These are phyloP conservation scores for Daucus carota DNA, from an alignment of 129 eudicot genomes.

Conservation along the genomic window DH1_v3.0 NC_030383.2:3780501-3781000, in stretches of 20 bases:
- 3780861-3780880: conserved; percentile 40
- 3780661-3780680: conserved; percentile 39
- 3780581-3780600: conserved; percentile 63
- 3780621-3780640: conserved; percentile 35
- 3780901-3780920: conserved; percentile 22
- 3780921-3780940: conserved; percentile 22
- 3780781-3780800: conserved; percentile 61
- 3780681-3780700: conserved; percentile 55
- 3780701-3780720: conserved; percentile 59
- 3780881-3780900: conserved; percentile 40
- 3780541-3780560: conserved; percentile 46
- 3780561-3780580: conserved; percentile 59
- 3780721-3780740: conserved; percentile 34
- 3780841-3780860: conserved; percentile 42
- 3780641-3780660: conserved; percentile 46
- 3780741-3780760: conserved; percentile 29
- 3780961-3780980: conserved; percentile 48
- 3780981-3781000: conserved; percentile 55
- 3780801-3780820: conserved; percentile 60
- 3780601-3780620: conserved; percentile 52
- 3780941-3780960: conserved; percentile 36
- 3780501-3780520: conserved; percentile 4
- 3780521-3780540: conserved; percentile 28
- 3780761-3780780: conserved; percentile 56
- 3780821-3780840: conserved; percentile 61